Evolutionary conservation across 257 asterid species (phyloP), one percentile per base, ranked within the genome.

Genomic region (Penstemon eatonii): DNA sequence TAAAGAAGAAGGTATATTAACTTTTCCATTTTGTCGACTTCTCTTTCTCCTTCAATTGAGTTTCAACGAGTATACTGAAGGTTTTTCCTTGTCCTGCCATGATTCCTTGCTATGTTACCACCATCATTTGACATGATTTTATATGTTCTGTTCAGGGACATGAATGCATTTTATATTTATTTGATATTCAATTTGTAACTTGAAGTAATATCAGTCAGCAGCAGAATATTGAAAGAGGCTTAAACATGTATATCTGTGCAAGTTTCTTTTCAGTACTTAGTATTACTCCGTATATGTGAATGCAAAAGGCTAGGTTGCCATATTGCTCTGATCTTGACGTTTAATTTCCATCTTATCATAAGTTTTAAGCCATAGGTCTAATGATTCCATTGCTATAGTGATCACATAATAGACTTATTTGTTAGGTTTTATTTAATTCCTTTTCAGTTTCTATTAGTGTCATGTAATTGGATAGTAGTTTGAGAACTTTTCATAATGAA

Each of bases 1-100:
- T 94, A 54, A 94, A 94, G 99, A 91, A 94, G 78, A 91, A 94
- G 99, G 99, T 91, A 83, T 46, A 49, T 33, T 56, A 45, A 65
- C 66, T 51, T 57, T 44, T 57, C 56, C 45, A 18, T 38, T n/a
- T 69, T 36, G 4, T 4, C 0, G 43, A 37, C 54, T 61, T 70
- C 8, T 52, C 11, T 61, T 33, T 44, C 60, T 18, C 39, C 54
- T 46, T 60, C 38, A 52, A 15, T 19, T 10, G 25, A n/a, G 50
- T 73, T 62, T n/a, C 33, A 25, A 64, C 49, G 10, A 37, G 56
- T 46, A n/a, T 60, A 54, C 19, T 13, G 42, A 13, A 65, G 18
- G 25, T 8, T 63, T 43, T 62, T 15, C 15, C 53, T 15, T 9
- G 7, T 18, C 44, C 61, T 36, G 46, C 42, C 8, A 53, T 33